Conservation (phyloP, 306 rosid genomes). For the Sesbania bispinosa region DNA sequence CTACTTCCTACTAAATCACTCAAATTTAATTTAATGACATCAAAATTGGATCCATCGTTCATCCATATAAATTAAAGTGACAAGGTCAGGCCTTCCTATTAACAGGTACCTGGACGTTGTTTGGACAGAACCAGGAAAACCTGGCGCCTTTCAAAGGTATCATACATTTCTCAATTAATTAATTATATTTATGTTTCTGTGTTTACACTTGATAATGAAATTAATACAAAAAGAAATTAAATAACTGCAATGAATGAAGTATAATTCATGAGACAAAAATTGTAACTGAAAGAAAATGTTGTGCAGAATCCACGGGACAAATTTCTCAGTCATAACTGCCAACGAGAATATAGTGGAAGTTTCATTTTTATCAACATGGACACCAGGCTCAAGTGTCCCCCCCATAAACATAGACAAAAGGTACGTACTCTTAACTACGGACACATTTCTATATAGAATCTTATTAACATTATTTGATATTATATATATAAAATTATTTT, state of each 20-base stretch:
- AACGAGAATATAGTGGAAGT: slow-evolving; percentile 49
- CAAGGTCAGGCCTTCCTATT: too few species aligned
- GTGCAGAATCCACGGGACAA: slow-evolving; percentile 44
- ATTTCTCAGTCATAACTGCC: slow-evolving; percentile 24
- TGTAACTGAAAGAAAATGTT: too few species aligned
- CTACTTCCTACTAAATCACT: background rate
- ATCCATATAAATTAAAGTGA: too few species aligned
- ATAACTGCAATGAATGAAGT: too few species aligned
- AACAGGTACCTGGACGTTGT: slow-evolving; percentile 65
- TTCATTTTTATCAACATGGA: slow-evolving; percentile 60
- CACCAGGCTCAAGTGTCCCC: slow-evolving; percentile 11
- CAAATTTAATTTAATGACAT: background rate
- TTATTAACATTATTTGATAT: background rate
- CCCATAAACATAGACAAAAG: slow-evolving; percentile 71
- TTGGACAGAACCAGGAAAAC: slow-evolving; percentile 27
- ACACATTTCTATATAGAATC: background rate
- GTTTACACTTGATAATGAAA: background rate
- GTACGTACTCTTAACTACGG: too few species aligned
- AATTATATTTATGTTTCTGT: background rate
- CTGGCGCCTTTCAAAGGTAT: slow-evolving; percentile 37
- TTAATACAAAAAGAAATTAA: too few species aligned
- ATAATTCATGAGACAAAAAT: too few species aligned
- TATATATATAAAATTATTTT: background rate
- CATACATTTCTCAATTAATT: background rate
- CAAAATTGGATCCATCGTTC: background rate